Conservation (phyloP, 441 rosid genomes). For the Populus hybrid region DNA sequence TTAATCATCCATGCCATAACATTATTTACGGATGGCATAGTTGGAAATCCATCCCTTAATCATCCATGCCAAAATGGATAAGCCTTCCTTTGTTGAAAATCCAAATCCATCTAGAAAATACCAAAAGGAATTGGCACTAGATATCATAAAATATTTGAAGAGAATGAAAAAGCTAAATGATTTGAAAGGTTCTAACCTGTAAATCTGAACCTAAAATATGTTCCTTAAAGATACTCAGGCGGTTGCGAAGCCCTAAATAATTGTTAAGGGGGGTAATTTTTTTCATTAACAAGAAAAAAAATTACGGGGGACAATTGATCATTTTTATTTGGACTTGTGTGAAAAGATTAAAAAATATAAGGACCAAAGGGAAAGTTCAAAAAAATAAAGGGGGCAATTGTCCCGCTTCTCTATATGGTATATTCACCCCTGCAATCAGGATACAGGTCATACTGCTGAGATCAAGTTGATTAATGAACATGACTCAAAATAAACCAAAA, state of each 20-base stretch:
- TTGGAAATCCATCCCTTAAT: too few species aligned
- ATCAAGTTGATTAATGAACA: background rate
- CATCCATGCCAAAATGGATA: background rate
- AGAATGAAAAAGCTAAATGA: background rate
- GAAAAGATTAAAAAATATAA: too few species aligned
- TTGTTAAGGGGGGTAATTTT: too few species aligned
- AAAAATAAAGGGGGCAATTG: too few species aligned
- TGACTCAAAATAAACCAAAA: background rate
- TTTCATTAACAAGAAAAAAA: too few species aligned
- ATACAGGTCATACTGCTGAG: too few species aligned
- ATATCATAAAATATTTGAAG: background rate
- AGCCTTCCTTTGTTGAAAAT: background rate
- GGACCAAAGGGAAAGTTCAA: too few species aligned
- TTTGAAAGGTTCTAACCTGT: background rate
- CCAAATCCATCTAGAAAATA: background rate
- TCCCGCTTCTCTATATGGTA: too few species aligned
- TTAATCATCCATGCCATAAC: background rate
- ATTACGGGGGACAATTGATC: too few species aligned
- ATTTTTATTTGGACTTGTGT: too few species aligned
- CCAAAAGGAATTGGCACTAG: constrained; percentile 3
- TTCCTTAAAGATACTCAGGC: background rate
- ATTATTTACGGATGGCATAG: too few species aligned
- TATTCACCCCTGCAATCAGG: background rate
- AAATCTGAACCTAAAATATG: background rate
- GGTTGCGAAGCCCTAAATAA: too few species aligned